These are phyloP conservation scores for Silene conica DNA, from an alignment of 148 eudicot genomes.

Conservation along the genomic window DNA sequence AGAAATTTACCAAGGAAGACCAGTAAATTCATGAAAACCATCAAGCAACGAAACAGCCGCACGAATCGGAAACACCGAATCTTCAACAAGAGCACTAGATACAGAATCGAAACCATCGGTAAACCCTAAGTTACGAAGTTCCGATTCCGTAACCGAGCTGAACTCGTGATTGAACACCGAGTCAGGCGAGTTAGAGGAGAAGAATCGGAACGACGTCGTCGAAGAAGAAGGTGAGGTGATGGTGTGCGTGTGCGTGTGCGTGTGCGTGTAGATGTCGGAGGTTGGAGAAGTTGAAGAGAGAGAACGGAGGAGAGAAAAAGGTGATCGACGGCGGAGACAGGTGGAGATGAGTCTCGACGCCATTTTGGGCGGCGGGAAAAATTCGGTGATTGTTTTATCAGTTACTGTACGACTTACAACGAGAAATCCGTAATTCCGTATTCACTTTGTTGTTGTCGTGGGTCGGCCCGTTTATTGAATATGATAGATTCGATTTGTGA, in stretches of 20 bases:
- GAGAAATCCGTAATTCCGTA: too few species aligned
- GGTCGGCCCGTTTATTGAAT: too few species aligned
- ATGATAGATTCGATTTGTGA: too few species aligned
- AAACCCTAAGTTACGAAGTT: constrained; percentile 27
- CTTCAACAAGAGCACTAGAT: constrained; percentile 21
- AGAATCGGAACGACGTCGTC: constrained; percentile 26
- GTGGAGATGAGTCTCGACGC: constrained; percentile 28
- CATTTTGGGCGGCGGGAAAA: constrained; percentile 18
- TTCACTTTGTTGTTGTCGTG: too few species aligned
- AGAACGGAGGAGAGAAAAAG: background rate
- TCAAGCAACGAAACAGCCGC: constrained; percentile 50
- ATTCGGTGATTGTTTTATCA: too few species aligned
- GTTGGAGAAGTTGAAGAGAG: constrained; percentile 7
- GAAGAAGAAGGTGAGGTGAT: background rate
- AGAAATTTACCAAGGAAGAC: constrained; percentile 54
- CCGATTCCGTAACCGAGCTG: constrained; percentile 26
- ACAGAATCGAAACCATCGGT: constrained; percentile 25
- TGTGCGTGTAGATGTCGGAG: background rate
- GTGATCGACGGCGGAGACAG: constrained; percentile 34
- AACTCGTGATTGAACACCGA: constrained; percentile 5
- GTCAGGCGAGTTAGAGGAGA: constrained; percentile 31
- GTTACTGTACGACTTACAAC: too few species aligned
- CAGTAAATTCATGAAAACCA: constrained; percentile 46
- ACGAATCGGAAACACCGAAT: constrained; percentile 47
- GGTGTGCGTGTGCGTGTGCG: constrained; percentile 2